Base-by-base conservation (phyloP, 768 basidiomycete species). In the Lactarius akahatsu region DNA sequence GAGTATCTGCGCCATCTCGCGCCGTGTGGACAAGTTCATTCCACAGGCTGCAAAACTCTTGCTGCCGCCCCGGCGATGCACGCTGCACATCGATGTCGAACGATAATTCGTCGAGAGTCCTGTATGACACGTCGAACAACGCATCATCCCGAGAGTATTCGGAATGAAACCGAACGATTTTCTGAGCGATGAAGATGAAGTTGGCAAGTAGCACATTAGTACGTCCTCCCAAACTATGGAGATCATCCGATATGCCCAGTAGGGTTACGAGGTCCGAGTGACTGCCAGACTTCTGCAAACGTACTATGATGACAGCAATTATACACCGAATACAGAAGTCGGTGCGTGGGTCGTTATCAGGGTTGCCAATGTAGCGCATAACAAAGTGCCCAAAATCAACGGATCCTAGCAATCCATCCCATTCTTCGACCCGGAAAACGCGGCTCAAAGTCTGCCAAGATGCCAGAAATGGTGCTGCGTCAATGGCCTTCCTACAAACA, bases 21-120 rank as follows among this genome's bases (percentile, higher is more conserved):
- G 38, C 38, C 11, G 11, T 26, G 40, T 34, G 40, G 47, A 64
- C 58, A 2, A 59, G 38, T 55, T 26, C 26, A 23, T 64, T 64
- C 64, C 58, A 64, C 7, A 64, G 18, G 58, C 30, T 18, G 30
- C 58, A 60, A 55, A 60, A 64, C 23, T 32, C 38, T 26, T 23
- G 58, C 23, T 59, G 64, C 43, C 59, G 40, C 57, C 59, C 64
- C 10, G 50, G 30, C 52, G 34, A 55, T 23, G 64, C 26, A 16
- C 5, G 50, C 26, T 23, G n/a, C 26, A 45, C 16, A 5, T 55
- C n/a, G n/a, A 59, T 43, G 16, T 13, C 43, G 6, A 45, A 54
- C 5, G n/a, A 23, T 8, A 28, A 11, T 36, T 60, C n/a, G 23
- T 26, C 58, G 38, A 65, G 32, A 18, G 59, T 34, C 59, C 40